Evolutionary conservation across 148 eudicot genomes (phyloP), one percentile per base, ranked within the genome.

Genomic region (Dysphania ambrosioides): DNA sequence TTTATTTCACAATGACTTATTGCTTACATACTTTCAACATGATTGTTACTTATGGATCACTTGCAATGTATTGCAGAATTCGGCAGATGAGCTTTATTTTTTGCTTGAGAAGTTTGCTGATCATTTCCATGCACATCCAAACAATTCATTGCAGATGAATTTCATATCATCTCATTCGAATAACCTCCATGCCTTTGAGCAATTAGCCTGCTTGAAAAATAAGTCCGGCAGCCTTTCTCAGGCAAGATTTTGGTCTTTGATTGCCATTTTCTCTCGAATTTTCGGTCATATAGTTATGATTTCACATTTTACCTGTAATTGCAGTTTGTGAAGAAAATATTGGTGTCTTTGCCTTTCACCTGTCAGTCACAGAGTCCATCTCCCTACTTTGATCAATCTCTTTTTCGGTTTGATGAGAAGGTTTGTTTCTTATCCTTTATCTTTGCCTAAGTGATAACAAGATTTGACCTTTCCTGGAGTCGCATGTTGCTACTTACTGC

Each of bases 361-460:
- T 90, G 97, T 84, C 98, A 95, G 76, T 92, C 97, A 23, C 97
- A 86, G 80, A 95, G 93, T 74, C 98, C 98, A 53, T 95, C 98
- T 21, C 97, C 98, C 24, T 95, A 95, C 71, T 92, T 92, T 83
- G 98, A 95, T 79, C 97, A 95, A 84, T 90, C 96, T 70, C 96
- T 95, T 75, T 95, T 90, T 76, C 86, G 98, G 69, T 95, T 79
- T 81, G 98, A 95, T 80, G 98, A 95, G 81, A 95, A 95, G 98
- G 98, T 95, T 67, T 34, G 84, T 23, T 66, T 73, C 78, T 70
- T 66, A 8, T 38, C 49, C 57, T 70, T 73, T 59, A 4, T 30
- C 26, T 11, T 36, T 16, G 23, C 19, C 36, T 44, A 16, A 23
- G 6, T 35, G 5, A 8, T 19, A 61, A 31, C 4, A 19, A 8